Evolutionary conservation across 805 yeast species (phyloP).

Genomic region (Saccharomycopsis microspora): DNA sequence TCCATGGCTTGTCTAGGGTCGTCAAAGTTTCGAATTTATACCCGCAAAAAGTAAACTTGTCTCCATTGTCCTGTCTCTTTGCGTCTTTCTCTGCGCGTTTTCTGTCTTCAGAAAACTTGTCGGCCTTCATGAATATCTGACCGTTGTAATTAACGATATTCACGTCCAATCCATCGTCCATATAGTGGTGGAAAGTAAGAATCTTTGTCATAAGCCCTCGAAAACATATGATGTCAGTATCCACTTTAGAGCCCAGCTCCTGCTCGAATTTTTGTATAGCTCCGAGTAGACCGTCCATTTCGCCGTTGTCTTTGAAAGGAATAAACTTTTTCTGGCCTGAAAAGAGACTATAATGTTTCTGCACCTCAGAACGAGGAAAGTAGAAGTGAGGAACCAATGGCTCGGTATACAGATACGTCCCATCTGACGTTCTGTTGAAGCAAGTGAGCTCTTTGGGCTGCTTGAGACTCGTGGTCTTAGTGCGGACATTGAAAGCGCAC

Average conservation of each 20-base stretch:
- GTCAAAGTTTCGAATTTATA: constrained; percentile 79
- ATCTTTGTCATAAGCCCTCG: constrained; percentile 75
- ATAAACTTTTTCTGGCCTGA: constrained; percentile 53
- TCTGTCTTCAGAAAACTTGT: constrained; percentile 11
- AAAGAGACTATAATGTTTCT: constrained; percentile 48
- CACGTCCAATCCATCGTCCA: constrained; percentile 43
- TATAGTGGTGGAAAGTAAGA: constrained; percentile 32
- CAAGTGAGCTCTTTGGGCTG: constrained; percentile 79
- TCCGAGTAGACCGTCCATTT: constrained; percentile 44
- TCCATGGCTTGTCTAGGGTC: constrained; percentile 70
- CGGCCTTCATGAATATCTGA: constrained; percentile 50
- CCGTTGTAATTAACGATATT: constrained; percentile 67
- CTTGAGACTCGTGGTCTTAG: constrained; percentile 57
- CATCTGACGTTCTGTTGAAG: constrained; percentile 52
- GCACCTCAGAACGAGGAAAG: constrained; percentile 63
- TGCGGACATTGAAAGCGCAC: constrained; percentile 21
- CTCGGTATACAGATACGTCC: constrained; percentile 35
- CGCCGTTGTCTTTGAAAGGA: constrained; percentile 40
- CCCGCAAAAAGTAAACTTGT: constrained; percentile 49
- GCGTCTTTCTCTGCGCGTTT: constrained; percentile 1
- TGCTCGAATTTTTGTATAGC: constrained; percentile 32
- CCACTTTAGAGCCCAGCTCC: constrained; percentile 29
- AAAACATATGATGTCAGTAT: constrained; percentile 67
- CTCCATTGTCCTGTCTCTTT: constrained; percentile 15
- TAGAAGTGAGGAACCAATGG: constrained; percentile 61